Conservation (phyloP, 805 yeast genomes). For the Wickerhamiella vanderwaltii region DNA sequence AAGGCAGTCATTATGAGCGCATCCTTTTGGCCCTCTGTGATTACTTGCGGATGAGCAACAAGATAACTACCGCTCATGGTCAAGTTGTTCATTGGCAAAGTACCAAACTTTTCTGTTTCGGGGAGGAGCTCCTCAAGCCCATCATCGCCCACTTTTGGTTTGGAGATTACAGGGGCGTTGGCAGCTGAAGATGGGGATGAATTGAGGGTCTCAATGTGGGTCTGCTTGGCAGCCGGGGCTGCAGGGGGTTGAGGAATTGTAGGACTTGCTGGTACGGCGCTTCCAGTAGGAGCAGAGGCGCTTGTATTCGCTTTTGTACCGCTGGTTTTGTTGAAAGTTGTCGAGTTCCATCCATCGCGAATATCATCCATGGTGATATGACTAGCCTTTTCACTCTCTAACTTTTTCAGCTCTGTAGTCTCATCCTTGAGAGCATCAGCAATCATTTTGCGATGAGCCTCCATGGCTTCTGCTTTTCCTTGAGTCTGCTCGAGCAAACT, state of each 20-base stretch:
- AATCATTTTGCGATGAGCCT: slow-evolving; percentile 43
- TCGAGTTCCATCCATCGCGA: slow-evolving; percentile 82
- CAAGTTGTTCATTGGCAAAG: slow-evolving; percentile 39
- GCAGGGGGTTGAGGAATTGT: slow-evolving; percentile 22
- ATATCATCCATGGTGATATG: slow-evolving; percentile 85
- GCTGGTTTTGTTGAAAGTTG: slow-evolving; percentile 55
- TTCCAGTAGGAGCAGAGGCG: slow-evolving; percentile 13
- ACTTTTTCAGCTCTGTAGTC: slow-evolving; percentile 48
- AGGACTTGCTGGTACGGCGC: slow-evolving; percentile 27
- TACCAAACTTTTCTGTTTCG: slow-evolving; percentile 54
- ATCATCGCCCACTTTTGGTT: slow-evolving; percentile 19
- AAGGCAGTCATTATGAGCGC: slow-evolving; percentile 88
- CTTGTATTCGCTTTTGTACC: slow-evolving; percentile 1
- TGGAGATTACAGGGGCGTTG: neutral
- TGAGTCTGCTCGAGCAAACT: slow-evolving; percentile 67
- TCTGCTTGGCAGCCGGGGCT: too few species aligned
- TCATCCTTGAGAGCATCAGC: slow-evolving; percentile 52
- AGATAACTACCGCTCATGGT: slow-evolving; percentile 41
- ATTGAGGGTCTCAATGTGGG: neutral
- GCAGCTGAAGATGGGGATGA: neutral
- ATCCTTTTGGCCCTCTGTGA: slow-evolving; percentile 78
- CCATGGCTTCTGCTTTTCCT: slow-evolving; percentile 37
- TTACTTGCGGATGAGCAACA: slow-evolving; percentile 47
- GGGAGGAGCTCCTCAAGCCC: slow-evolving; percentile 35
- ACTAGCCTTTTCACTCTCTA: slow-evolving; percentile 55